A percentile compares a stretch with the other conserved stretches of the same genome.
Evolutionary conservation across 345 rosid species (phyloP).

Genomic region (Mallotus nudiflorus): DNA sequence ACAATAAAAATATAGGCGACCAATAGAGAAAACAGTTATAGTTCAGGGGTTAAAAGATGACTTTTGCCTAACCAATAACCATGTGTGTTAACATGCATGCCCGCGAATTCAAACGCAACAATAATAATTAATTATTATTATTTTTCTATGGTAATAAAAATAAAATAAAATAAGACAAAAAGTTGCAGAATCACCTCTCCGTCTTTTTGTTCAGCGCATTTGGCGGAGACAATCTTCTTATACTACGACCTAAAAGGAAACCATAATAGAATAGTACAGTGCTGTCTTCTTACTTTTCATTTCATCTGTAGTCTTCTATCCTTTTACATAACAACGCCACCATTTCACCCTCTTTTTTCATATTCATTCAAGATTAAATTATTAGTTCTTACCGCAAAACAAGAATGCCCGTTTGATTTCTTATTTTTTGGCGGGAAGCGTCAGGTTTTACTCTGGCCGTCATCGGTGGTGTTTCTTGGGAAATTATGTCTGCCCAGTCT

Average conservation of each 20-base stretch:
- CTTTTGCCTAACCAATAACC: too few relatives aligned
- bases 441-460: neutral
- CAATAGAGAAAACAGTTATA: too few relatives aligned
- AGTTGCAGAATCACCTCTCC: constrained; percentile 14
- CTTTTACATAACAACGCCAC: too few relatives aligned
- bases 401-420: neutral
- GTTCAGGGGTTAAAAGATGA: too few relatives aligned
- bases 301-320: neutral
- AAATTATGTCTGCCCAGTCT: neutral
- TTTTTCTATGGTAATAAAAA: too few relatives aligned
- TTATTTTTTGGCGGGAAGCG: constrained; percentile 10
- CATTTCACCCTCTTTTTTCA: too few relatives aligned
- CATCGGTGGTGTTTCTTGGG: neutral
- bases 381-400: neutral
- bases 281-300: neutral
- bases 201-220: constrained; percentile 9
- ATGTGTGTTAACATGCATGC: too few relatives aligned
- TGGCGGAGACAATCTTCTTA: neutral
- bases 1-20: too few relatives aligned
- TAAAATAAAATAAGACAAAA: constrained; percentile 1
- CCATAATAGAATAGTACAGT: neutral
- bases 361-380: neutral
- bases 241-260: neutral
- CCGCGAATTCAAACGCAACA: too few relatives aligned
- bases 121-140: too few relatives aligned